Evolutionary conservation across 495 filamentous ascomycete genomes (phyloP).

Genomic region (Hyaloscypha bicolor): DNA sequence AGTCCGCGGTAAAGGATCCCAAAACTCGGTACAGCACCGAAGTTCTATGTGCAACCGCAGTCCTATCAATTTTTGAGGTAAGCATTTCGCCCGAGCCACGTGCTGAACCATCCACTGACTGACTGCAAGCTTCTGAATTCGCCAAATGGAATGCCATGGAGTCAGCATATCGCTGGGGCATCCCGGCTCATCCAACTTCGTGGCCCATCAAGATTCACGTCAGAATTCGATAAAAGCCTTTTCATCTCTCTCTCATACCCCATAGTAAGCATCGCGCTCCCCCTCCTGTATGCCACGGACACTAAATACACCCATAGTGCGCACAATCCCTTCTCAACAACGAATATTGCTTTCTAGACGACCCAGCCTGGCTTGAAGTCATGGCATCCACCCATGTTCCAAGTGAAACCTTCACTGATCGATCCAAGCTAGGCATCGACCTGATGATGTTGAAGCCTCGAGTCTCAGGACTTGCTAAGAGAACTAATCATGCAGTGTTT

Average conservation of each 20-base stretch:
- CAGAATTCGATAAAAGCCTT: conserved; percentile 36
- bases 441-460: conserved; percentile 16
- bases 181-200: conserved; percentile 31
- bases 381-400: conserved; percentile 1
- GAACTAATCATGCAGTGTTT: conserved; percentile 10
- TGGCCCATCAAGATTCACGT: conserved; percentile 28
- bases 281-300: background rate
- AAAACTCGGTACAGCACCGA: conserved; percentile 24
- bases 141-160: conserved; percentile 30
- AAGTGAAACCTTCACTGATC: conserved; percentile 21
- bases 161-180: conserved; percentile 34
- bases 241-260: conserved; percentile 34
- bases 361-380: conserved; percentile 13
- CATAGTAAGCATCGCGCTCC: conserved; percentile 20
- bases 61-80: conserved; percentile 33
- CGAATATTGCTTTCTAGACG: conserved; percentile 13
- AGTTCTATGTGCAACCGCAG: conserved; percentile 35
- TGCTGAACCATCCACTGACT: background rate
- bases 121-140: conserved; percentile 26
- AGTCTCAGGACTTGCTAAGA: conserved; percentile 9
- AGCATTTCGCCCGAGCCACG: background rate
- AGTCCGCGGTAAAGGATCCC: conserved; percentile 27
- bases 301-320: conserved; percentile 1
- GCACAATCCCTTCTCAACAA: conserved; percentile 18
- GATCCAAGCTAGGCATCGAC: conserved; percentile 11